Conservation (phyloP, 2,329 filamentous ascomycete genomes). For the Diplodia intermedia region DNA sequence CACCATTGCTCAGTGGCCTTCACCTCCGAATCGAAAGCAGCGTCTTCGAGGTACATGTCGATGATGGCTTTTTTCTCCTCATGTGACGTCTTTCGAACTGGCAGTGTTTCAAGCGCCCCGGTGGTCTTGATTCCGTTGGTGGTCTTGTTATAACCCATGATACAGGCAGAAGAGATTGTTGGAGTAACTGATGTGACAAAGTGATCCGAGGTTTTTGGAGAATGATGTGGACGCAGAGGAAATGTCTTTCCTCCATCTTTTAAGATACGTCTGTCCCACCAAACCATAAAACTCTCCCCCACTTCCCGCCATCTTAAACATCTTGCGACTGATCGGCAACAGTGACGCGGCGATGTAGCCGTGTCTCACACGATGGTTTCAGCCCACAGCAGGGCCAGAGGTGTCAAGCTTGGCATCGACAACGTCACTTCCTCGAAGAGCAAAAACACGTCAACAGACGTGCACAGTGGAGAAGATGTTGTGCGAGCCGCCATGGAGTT, state of each 20-base stretch:
- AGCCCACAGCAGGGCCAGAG: too few relatives aligned
- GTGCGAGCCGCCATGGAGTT: background rate
- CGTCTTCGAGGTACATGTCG: constrained; percentile 2
- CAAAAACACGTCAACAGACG: background rate
- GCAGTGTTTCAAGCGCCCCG: background rate
- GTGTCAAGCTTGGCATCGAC: too few relatives aligned
- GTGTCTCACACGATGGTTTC: background rate
- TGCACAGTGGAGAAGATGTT: background rate
- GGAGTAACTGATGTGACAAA: too few relatives aligned
- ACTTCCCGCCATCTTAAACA: too few relatives aligned
- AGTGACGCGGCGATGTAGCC: background rate
- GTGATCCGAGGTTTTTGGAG: too few relatives aligned
- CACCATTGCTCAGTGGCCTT: constrained; percentile 87
- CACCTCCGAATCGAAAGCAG: constrained; percentile 63
- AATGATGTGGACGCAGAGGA: too few relatives aligned
- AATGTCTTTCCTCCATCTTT: too few relatives aligned
- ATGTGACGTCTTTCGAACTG: background rate
- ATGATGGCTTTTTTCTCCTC: background rate
- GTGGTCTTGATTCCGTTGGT: background rate
- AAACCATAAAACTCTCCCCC: too few relatives aligned
- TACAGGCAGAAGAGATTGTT: background rate
- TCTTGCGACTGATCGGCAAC: constrained; percentile 3
- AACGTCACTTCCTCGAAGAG: background rate
- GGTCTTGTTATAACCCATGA: background rate
- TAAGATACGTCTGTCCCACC: too few relatives aligned